Evolutionary conservation across 169 alveolate species (phyloP).

Genomic region (Plasmodium coatneyi): DNA sequence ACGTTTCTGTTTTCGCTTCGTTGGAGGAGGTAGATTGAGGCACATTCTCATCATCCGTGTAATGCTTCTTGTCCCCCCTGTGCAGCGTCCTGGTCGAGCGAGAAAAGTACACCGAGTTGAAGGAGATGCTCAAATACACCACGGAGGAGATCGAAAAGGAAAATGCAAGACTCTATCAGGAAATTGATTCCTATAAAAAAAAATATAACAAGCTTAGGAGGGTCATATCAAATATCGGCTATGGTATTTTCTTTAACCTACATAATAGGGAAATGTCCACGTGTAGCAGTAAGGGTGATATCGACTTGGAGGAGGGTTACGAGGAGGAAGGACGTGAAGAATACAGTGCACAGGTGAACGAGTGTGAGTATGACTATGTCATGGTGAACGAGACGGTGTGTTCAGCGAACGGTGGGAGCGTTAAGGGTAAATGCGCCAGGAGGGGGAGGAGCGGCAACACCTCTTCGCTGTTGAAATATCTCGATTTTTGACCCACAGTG

Average conservation of each 20-base stretch:
- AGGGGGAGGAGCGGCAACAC: slow-evolving; percentile 6
- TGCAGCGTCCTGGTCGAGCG: slow-evolving; percentile 65
- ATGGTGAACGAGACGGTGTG: slow-evolving; percentile 26
- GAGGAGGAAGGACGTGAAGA: background rate
- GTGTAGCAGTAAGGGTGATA: background rate
- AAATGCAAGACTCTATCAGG: slow-evolving; percentile 51
- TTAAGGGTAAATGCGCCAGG: background rate
- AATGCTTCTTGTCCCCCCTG: background rate
- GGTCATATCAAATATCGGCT: slow-evolving; percentile 70
- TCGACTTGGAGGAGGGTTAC: background rate
- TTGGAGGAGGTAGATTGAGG: background rate
- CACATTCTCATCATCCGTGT: background rate
- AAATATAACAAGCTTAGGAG: slow-evolving; percentile 46
- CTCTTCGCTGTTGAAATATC: slow-evolving; percentile 46
- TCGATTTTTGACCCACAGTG: slow-evolving; percentile 19
- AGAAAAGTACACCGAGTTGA: slow-evolving; percentile 54
- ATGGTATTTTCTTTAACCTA: slow-evolving; percentile 53
- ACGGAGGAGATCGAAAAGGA: slow-evolving; percentile 74
- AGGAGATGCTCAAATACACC: slow-evolving; percentile 68
- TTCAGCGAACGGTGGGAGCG: background rate
- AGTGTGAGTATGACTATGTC: slow-evolving; percentile 46
- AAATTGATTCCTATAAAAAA: slow-evolving; percentile 40
- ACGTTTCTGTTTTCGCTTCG: background rate
- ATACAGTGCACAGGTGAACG: background rate
- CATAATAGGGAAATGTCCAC: slow-evolving; percentile 2